Conservation (phyloP, 129 eudicot species). For the Tagetes erecta region DNA sequence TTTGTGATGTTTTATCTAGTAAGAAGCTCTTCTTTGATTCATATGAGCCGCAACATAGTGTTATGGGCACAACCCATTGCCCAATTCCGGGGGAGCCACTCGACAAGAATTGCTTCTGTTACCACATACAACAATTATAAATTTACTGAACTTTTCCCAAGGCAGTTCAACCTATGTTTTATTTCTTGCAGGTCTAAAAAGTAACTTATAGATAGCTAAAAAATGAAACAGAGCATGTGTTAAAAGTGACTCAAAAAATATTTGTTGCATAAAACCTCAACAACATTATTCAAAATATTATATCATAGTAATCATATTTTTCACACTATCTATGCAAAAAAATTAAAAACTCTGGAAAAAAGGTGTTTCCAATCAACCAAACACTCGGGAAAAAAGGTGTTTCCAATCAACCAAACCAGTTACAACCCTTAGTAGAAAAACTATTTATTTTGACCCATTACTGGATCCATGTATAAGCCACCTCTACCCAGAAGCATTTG, state of each 20-base stretch:
- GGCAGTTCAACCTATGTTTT: neutral
- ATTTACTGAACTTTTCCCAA: neutral
- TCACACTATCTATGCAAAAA: neutral
- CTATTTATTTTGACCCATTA: neutral
- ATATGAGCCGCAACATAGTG: conserved; percentile 75
- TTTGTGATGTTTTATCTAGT: conserved; percentile 56
- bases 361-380: neutral
- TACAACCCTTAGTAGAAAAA: neutral
- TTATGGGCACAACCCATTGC: conserved; percentile 93
- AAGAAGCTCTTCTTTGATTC: conserved; percentile 60
- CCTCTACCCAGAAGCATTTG: neutral
- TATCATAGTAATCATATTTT: neutral
- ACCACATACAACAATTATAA: conserved; percentile 1
- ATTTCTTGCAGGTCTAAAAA: neutral
- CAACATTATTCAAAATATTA: neutral
- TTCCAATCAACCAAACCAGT: neutral
- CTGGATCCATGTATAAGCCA: neutral
- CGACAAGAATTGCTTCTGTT: conserved; percentile 79
- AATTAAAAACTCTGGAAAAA: neutral
- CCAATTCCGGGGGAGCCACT: conserved; percentile 79
- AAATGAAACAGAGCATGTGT: conserved; percentile 6
- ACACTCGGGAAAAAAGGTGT: neutral
- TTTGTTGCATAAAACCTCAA: neutral
- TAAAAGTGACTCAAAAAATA: neutral
- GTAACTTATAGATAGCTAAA: no score